Base-by-base conservation (phyloP, 805 yeast genomes). In the Zygosaccharomyces pseudorouxii region DNA sequence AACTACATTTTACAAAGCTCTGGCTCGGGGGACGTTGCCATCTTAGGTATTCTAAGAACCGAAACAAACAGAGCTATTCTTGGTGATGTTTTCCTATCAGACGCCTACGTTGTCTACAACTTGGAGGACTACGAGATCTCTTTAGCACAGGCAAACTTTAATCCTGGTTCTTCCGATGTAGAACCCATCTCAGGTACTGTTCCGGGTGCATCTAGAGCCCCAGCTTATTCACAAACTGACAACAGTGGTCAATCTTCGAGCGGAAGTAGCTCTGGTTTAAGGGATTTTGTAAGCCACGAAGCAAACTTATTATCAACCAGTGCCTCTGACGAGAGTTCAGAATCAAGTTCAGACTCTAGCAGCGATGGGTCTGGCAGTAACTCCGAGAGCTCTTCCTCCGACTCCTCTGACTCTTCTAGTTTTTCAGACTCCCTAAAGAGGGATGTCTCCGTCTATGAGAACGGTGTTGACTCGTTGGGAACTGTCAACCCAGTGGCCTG, bases 61-160 rank as follows among this genome's bases (percentile, higher is more conserved):
- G 48, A 39, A 19, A 14, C 33, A 3, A 38, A 38, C 3, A 46
- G 38, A 18, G 47, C 47, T 8, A 46, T 82, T 47, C 69, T 86
- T 31, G 93, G 93, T 9, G 89, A 83, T 60, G 75, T 77, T 40
- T 77, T 85, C 59, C 66, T 86, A 53, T 72, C 86, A 46, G 74
- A 78, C 33, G 84, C 82, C 3, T 86, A 85, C 60, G 75, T 78
- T 23, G 88, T 82, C 12, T 82, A 76, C 63, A 86, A 86, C 62
- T 68, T 83, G 43, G 87, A 82, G 25, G 75, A 75, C 56, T 64
- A 62, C 42, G 72, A 77, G 58, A 69, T 84, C 29, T 78, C 83
- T 0, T 52, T 86, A 47, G 89, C 84, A 14, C 76, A 72, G 49
- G 73, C 77, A 27, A 63, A 42, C 23, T 43, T 33, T 23, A 40